Evolutionary conservation across 345 rosid genomes (phyloP).

Genomic region (Citrus trifoliata): DNA sequence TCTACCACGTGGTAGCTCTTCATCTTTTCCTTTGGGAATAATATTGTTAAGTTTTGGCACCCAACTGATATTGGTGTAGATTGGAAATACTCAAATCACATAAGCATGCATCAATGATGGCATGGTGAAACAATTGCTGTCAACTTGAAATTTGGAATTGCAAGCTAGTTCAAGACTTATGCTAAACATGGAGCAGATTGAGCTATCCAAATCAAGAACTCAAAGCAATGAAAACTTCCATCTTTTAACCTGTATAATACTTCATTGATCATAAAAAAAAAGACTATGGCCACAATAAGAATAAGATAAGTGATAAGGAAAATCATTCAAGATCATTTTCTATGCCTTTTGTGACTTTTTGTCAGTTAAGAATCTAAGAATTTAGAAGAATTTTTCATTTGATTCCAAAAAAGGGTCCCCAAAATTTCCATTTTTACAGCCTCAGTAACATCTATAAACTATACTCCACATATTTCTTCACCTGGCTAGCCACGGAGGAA

Average conservation of each 20-base stretch:
- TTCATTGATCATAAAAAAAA: background rate
- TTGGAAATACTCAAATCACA: background rate
- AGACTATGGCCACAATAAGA: background rate
- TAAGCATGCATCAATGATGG: background rate
- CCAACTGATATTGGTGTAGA: background rate
- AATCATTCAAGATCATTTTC: slow-evolving; percentile 13
- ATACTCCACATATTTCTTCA: slow-evolving; percentile 13
- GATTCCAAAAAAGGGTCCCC: slow-evolving; percentile 1
- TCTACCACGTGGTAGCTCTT: background rate
- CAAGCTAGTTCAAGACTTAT: background rate
- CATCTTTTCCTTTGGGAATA: background rate
- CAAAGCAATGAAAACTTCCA: background rate
- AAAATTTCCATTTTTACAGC: slow-evolving; percentile 28
- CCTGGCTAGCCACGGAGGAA: background rate
- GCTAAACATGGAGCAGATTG: background rate
- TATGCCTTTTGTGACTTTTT: background rate
- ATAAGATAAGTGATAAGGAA: slow-evolving; percentile 26
- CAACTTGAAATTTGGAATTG: background rate
- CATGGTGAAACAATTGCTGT: background rate
- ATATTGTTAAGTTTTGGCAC: background rate
- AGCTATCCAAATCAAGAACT: background rate
- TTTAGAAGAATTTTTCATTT: background rate
- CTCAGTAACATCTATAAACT: slow-evolving; percentile 18
- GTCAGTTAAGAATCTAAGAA: slow-evolving; percentile 11
- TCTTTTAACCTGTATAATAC: background rate